These are phyloP conservation scores for Xerocomus spinulosus DNA, from an alignment of 768 basidiomycete genomes.

Conservation along the genomic window DNA sequence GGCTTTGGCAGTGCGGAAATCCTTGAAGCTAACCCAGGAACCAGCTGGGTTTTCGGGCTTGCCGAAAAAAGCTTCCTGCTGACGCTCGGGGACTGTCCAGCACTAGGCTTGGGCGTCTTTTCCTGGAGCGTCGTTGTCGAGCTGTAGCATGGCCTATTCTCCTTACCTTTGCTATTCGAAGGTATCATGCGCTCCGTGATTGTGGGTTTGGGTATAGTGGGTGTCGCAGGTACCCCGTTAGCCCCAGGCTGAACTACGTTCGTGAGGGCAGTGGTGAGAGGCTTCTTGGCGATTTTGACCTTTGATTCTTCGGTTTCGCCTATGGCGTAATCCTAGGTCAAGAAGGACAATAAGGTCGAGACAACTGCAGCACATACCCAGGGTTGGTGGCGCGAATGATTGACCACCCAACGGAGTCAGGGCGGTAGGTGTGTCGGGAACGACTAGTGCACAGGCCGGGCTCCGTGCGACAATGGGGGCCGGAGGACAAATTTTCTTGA, in stretches of 20 bases:
- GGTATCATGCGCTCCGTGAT: conserved; percentile 3
- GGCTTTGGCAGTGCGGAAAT: neutral
- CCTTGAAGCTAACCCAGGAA: conserved; percentile 5
- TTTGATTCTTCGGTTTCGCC: neutral
- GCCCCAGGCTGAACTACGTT: conserved; percentile 8
- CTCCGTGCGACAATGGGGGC: neutral
- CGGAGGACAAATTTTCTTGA: neutral
- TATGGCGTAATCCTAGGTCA: neutral
- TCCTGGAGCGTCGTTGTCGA: neutral
- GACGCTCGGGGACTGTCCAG: neutral
- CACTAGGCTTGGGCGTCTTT: conserved; percentile 3
- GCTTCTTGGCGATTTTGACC: neutral
- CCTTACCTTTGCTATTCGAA: conserved; percentile 11
- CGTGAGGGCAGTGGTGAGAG: neutral
- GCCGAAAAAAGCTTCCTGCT: conserved; percentile 1
- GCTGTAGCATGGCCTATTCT: conserved; percentile 9
- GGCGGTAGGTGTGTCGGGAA: neutral
- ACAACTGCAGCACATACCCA: conserved; percentile 4
- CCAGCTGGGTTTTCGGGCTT: conserved; percentile 5
- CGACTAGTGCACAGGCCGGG: neutral
- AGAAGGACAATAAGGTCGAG: neutral
- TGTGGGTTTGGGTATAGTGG: conserved; percentile 2
- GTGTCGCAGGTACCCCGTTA: conserved; percentile 2
- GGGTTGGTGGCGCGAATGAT: neutral
- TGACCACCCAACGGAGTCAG: neutral